These are phyloP conservation scores for Rhizophagus clarus DNA, from an alignment of 192 early-diverging fungal genomes.

Conservation along the genomic window DNA sequence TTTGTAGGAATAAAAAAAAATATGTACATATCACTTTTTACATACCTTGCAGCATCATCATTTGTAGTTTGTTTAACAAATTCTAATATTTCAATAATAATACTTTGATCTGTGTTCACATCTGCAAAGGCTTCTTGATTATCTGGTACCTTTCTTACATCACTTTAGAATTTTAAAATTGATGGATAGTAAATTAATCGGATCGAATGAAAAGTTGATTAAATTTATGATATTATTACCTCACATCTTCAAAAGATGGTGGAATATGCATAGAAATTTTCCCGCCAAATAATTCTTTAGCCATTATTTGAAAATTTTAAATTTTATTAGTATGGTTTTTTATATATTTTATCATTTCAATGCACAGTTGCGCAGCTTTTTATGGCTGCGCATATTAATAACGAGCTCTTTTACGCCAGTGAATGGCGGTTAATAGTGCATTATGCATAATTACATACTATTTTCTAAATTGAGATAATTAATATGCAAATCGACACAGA, in stretches of 20 bases:
- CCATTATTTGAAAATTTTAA: not conserved
- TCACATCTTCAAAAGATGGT: constrained; percentile 55
- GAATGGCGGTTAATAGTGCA: no score
- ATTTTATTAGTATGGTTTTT: no score
- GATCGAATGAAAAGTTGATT: not conserved
- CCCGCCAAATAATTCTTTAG: constrained; percentile 62
- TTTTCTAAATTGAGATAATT: no score
- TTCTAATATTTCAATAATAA: constrained; percentile 89
- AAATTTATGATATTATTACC: constrained; percentile 37
- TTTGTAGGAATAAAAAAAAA: no score
- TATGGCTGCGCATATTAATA: no score
- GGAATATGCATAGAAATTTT: constrained; percentile 67
- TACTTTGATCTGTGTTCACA: constrained; percentile 67
- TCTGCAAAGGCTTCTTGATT: constrained; percentile 92
- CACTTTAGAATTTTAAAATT: constrained; percentile 52
- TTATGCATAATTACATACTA: no score
- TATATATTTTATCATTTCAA: no score
- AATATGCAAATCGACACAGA: no score
- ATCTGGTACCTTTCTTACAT: constrained; percentile 82
- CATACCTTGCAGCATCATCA: constrained; percentile 57
- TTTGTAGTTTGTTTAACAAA: constrained; percentile 48
- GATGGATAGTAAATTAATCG: not conserved
- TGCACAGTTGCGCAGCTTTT: no score
- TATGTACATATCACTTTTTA: constrained; percentile 4
- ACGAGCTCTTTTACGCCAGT: no score